These are phyloP conservation scores for Venturia nashicola DNA, from an alignment of 2,329 filamentous ascomycete genomes.

Conservation along the genomic window DNA sequence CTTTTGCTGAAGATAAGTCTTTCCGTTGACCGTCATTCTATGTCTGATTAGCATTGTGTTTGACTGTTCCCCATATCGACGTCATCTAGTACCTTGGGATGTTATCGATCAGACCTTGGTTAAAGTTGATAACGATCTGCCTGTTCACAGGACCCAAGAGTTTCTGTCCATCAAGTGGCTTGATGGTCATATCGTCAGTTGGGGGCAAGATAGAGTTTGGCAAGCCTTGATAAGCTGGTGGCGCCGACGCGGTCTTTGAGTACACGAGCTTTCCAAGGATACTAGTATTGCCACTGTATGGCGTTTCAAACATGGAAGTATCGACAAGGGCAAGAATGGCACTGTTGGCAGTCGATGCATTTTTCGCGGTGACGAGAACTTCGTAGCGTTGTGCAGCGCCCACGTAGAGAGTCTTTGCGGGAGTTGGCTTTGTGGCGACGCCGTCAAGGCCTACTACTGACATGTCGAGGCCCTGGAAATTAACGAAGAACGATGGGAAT, in stretches of 20 bases:
- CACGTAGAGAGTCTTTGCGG: slow-evolving; percentile 32
- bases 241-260: not conserved
- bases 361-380: slow-evolving; percentile 3
- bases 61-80: slow-evolving; percentile 52
- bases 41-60: slow-evolving; percentile 23
- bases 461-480: slow-evolving; percentile 54
- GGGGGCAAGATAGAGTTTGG: slow-evolving; percentile 18
- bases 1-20: slow-evolving; percentile 61
- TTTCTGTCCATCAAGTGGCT: slow-evolving; percentile 53
- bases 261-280: not conserved
- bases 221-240: not conserved
- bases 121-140: slow-evolving; percentile 7
- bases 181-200: slow-evolving; percentile 43
- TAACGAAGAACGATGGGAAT: slow-evolving; percentile 60
- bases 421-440: slow-evolving; percentile 44
- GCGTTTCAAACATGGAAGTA: slow-evolving; percentile 39
- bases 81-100: slow-evolving; percentile 39
- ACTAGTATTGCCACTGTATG: slow-evolving; percentile 21
- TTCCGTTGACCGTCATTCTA: slow-evolving; percentile 42
- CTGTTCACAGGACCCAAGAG: slow-evolving; percentile 51
- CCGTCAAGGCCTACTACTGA: slow-evolving; percentile 59
- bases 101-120: not conserved
- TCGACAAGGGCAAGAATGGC: slow-evolving; percentile 45
- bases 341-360: slow-evolving; percentile 40
- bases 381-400: slow-evolving; percentile 2